Percentiles rank a stretch among this genome's conserved stretches.
Conservation (phyloP, 164 flowering plant genomes). For the Stephania yunnanensis region DNA sequence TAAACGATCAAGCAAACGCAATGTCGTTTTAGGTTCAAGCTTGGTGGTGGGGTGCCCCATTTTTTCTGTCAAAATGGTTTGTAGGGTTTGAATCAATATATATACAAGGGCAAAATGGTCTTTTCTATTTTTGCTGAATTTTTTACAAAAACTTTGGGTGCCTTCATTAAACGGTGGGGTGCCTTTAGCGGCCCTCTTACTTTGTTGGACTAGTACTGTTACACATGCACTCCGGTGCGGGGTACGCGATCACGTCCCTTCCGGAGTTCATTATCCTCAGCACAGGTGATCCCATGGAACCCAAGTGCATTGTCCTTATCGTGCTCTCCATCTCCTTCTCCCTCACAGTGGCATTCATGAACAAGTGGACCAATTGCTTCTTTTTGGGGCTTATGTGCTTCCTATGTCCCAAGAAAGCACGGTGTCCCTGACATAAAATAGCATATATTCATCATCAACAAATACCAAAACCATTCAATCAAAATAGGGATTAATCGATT, state of each 20-base stretch:
- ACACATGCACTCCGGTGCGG: conserved; percentile 23
- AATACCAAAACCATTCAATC: neutral
- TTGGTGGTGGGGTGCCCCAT: no score
- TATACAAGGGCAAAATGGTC: no score
- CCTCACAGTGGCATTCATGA: conserved; percentile 8
- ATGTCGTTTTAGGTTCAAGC: no score
- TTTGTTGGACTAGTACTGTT: neutral
- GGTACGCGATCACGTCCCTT: conserved; percentile 14
- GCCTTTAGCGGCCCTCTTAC: no score
- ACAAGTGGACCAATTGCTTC: conserved; percentile 16
- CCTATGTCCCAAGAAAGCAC: conserved; percentile 20
- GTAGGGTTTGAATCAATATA: no score
- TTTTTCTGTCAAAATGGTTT: no score
- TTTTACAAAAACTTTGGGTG: no score
- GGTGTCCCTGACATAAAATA: conserved; percentile 13
- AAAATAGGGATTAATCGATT: neutral
- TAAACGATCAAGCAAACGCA: no score
- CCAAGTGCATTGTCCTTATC: conserved; percentile 15
- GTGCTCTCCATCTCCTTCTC: conserved; percentile 14
- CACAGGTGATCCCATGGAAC: conserved; percentile 15
- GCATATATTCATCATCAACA: neutral
- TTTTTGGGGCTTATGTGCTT: conserved; percentile 23
- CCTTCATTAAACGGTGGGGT: no score
- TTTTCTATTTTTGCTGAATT: no score
- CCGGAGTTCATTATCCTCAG: conserved; percentile 6